Evolutionary conservation across 768 basidiomycete species (phyloP).

Genomic region (Gloeostereum incarnatum): DNA sequence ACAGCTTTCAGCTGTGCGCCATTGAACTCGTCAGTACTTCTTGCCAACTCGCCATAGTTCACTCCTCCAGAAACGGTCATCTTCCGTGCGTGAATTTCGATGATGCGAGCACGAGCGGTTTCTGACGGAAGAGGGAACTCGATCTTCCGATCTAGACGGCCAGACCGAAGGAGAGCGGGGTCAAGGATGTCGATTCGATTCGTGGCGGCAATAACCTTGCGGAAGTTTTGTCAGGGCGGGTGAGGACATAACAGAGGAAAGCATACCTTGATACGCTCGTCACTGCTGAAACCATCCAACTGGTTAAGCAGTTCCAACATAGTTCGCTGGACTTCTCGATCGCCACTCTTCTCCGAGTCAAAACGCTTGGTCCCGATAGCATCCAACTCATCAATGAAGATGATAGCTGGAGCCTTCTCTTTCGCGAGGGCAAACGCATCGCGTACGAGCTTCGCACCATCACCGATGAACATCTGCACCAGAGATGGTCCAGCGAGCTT

Average conservation of each 20-base stretch:
- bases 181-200: slow-evolving; percentile 99
- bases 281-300: slow-evolving; percentile 94
- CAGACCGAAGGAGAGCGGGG: slow-evolving; percentile 95
- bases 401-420: slow-evolving; percentile 97
- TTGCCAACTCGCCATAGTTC: slow-evolving; percentile 93
- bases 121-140: slow-evolving; percentile 98
- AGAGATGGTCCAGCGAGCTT: slow-evolving; percentile 97
- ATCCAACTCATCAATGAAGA: slow-evolving; percentile 97
- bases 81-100: slow-evolving; percentile 96
- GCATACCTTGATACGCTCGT: slow-evolving; percentile 90
- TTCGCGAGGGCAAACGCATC: slow-evolving; percentile 98
- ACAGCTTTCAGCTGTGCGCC: slow-evolving; percentile 96
- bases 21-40: slow-evolving; percentile 98
- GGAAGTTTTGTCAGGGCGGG: slow-evolving; percentile 2
- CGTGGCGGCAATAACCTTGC: slow-evolving; percentile 93
- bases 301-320: slow-evolving; percentile 99
- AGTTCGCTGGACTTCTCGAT: slow-evolving; percentile 99
- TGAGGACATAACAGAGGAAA: slow-evolving; percentile 1
- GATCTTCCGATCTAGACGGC: slow-evolving; percentile 96
- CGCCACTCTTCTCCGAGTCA: slow-evolving; percentile 97
- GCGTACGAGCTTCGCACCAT: slow-evolving; percentile 96
- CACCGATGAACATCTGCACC: slow-evolving; percentile 99
- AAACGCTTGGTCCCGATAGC: slow-evolving; percentile 99
- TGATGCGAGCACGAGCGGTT: slow-evolving; percentile 89
- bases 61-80: slow-evolving; percentile 84